Conservation (phyloP, 2,329 filamentous ascomycete genomes). For the Diaporthe sp. region DNA sequence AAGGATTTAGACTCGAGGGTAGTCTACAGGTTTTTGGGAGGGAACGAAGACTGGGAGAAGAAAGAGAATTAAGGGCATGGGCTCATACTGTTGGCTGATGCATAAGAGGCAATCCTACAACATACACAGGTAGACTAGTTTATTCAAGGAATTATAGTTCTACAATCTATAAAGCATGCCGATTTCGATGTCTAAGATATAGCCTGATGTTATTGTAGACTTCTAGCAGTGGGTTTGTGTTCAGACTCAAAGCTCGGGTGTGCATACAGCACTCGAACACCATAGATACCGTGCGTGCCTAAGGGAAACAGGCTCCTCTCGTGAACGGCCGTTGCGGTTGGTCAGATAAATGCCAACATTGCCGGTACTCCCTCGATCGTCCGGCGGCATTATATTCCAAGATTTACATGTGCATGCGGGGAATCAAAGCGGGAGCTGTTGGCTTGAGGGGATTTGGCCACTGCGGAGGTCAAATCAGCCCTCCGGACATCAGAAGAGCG, state of each 20-base stretch:
- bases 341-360: neutral
- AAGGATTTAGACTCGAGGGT: conserved; percentile 69
- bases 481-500: neutral
- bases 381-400: conserved; percentile 24
- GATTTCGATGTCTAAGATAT: neutral
- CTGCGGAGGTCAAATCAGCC: conserved; percentile 19
- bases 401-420: conserved; percentile 11
- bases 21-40: conserved; percentile 69
- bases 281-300: too few relatives aligned
- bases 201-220: too few relatives aligned
- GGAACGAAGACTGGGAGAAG: conserved; percentile 63
- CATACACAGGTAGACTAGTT: neutral
- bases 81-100: neutral
- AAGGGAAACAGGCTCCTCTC: too few relatives aligned
- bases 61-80: neutral
- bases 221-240: neutral
- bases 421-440: neutral
- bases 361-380: neutral
- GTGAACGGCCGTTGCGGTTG: neutral
- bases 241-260: neutral
- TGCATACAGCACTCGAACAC: neutral
- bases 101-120: neutral
- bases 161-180: neutral
- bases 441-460: conserved; percentile 11
- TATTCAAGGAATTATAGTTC: too few relatives aligned